Evolutionary conservation across 176 grass and related monocot species (phyloP).

Genomic region (Triticum timopheevii): DNA sequence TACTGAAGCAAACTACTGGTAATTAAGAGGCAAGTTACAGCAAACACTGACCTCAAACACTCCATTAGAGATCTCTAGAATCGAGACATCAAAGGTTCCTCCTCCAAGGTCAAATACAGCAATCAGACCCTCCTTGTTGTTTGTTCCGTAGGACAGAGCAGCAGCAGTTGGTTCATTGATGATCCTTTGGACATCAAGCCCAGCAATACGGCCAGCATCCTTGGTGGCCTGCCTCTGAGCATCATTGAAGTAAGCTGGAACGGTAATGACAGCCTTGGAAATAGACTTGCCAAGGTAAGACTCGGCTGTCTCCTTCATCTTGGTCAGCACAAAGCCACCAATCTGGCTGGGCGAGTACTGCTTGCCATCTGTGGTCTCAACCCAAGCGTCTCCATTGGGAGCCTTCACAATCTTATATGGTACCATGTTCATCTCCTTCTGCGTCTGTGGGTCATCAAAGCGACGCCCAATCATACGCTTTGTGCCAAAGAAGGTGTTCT

Average conservation of each 20-base stretch:
- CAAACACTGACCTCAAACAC: constrained; percentile 38
- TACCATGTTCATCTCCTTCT: constrained; percentile 55
- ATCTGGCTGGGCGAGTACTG: constrained; percentile 46
- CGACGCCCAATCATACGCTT: constrained; percentile 46
- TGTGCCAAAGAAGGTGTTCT: constrained; percentile 43
- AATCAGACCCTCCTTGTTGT: constrained; percentile 46
- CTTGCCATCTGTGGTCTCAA: constrained; percentile 43
- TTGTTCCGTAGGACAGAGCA: constrained; percentile 46
- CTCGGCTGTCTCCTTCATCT: constrained; percentile 51
- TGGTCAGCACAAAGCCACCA: constrained; percentile 44
- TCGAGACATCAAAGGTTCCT: constrained; percentile 50
- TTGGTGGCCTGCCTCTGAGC: constrained; percentile 53
- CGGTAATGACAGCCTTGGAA: constrained; percentile 48
- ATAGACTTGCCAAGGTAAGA: constrained; percentile 49
- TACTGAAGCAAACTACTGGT: neutral
- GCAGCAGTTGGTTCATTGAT: constrained; percentile 56
- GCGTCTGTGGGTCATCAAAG: constrained; percentile 35
- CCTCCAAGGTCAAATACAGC: constrained; percentile 50
- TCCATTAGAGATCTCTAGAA: constrained; percentile 47
- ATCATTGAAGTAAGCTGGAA: constrained; percentile 52
- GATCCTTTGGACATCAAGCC: constrained; percentile 47
- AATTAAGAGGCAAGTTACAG: neutral
- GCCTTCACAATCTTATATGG: constrained; percentile 40
- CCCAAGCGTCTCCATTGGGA: constrained; percentile 49
- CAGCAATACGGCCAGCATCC: constrained; percentile 50